phyloP scores from a whole-genome alignment of 176 grass and related monocot genomes.

The Eleusine coracana region DNA sequence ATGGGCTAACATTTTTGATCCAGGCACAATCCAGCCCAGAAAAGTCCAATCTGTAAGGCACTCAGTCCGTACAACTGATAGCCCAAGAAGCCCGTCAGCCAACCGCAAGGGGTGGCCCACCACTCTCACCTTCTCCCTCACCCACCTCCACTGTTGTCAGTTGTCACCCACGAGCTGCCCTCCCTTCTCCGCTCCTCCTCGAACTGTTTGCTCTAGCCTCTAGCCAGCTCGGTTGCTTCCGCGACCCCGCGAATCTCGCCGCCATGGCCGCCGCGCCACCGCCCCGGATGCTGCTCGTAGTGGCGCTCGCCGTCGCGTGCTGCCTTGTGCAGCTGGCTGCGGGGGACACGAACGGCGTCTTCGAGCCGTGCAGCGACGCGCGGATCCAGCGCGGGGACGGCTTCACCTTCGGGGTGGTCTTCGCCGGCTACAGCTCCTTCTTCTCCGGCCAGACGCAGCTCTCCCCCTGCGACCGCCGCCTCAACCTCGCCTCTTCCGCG shows the following conservation, averaged over 20 bases:
- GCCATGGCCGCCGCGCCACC: conserved; percentile 25
- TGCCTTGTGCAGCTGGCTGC: conserved; percentile 32
- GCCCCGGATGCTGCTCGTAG: not conserved
- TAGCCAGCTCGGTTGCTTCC: conserved; percentile 19
- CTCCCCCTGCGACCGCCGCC: conserved; percentile 93
- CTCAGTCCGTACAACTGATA: not conserved
- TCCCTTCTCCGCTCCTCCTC: not conserved
- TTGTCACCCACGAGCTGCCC: conserved; percentile 34
- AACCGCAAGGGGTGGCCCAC: conserved; percentile 20
- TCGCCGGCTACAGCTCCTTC: conserved; percentile 57
- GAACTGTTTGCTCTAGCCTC: not conserved
- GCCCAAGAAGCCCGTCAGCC: not conserved
- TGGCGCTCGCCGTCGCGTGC: conserved; percentile 3
- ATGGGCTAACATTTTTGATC: not conserved
- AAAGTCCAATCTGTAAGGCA: not conserved
- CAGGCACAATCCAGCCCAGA: not conserved
- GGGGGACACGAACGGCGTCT: conserved; percentile 66
- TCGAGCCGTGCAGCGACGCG: conserved; percentile 76
- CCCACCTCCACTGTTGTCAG: conserved; percentile 36
- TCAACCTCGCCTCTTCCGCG: conserved; percentile 52
- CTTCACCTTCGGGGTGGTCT: conserved; percentile 88
- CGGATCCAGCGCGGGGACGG: conserved; percentile 87
- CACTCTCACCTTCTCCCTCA: conserved; percentile 19
- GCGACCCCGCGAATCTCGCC: conserved; percentile 18
- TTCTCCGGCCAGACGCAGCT: conserved; percentile 66